Percentiles rank a stretch among this genome's conserved stretches.
Conservation (phyloP, 768 basidiomycete genomes). For the Suillus tomentosus region DNA sequence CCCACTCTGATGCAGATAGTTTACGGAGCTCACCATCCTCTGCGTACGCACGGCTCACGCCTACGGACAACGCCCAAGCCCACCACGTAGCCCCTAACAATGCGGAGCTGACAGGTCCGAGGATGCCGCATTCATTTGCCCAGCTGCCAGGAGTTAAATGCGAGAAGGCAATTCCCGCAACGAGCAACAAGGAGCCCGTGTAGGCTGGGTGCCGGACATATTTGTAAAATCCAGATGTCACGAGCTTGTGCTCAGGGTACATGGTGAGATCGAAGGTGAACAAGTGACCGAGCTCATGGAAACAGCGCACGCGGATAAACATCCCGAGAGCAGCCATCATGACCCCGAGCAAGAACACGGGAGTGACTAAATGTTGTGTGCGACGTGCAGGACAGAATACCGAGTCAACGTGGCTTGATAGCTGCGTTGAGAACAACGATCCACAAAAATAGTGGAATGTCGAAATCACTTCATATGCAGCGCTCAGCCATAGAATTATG, state of each 20-base stretch:
- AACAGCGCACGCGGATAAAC: constrained; percentile 54
- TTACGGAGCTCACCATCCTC: constrained; percentile 53
- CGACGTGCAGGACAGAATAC: constrained; percentile 34
- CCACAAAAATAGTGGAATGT: constrained; percentile 35
- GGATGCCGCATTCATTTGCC: constrained; percentile 41
- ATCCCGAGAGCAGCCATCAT: constrained; percentile 44
- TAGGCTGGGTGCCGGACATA: constrained; percentile 60
- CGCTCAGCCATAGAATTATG: constrained; percentile 50
- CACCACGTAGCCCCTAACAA: constrained; percentile 46
- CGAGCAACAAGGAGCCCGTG: constrained; percentile 52
- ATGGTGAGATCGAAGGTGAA: constrained; percentile 64
- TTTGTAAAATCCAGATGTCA: constrained; percentile 51
- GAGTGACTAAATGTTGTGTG: constrained; percentile 37
- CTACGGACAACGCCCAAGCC: constrained; percentile 50
- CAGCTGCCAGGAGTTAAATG: constrained; percentile 50
- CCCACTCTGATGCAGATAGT: constrained; percentile 50
- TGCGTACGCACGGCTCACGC: constrained; percentile 48
- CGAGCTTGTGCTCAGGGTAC: constrained; percentile 50
- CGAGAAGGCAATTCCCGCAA: constrained; percentile 47
- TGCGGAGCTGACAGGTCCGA: constrained; percentile 34
- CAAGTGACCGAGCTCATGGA: constrained; percentile 51
- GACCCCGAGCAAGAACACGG: constrained; percentile 48
- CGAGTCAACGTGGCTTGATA: constrained; percentile 35
- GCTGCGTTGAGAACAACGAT: constrained; percentile 36
- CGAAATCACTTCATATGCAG: constrained; percentile 51